phyloP scores from a whole-genome alignment of 768 basidiomycete genomes.

The Asterophora parasitica region DNA sequence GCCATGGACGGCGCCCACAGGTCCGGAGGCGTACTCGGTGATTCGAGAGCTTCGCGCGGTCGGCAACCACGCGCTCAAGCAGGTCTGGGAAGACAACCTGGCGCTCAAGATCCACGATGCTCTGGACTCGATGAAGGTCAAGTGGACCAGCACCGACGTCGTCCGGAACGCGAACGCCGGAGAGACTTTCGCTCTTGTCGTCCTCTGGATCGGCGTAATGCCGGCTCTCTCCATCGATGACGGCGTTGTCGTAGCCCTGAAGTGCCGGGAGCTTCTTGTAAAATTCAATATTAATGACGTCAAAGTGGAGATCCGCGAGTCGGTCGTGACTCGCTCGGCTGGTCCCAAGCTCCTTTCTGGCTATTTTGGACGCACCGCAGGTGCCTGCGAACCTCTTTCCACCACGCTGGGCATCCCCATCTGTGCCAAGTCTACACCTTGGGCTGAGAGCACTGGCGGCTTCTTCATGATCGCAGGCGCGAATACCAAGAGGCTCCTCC shows the following conservation, averaged over 20 bases:
- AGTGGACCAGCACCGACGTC: conserved; percentile 24
- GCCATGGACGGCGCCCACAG: conserved; percentile 1
- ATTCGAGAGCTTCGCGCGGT: conserved; percentile 1
- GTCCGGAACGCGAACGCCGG: conserved; percentile 23
- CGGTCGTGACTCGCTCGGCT: conserved; percentile 9
- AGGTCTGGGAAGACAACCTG: conserved; percentile 5
- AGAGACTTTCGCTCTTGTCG: conserved; percentile 16
- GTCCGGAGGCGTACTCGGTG: too few species aligned
- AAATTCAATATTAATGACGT: conserved; percentile 24
- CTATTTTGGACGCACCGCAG: too few species aligned
- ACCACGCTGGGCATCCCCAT: conserved; percentile 25
- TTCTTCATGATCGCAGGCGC: conserved; percentile 23
- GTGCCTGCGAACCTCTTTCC: conserved; percentile 4
- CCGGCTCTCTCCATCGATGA: conserved; percentile 24
- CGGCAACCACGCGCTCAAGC: conserved; percentile 1
- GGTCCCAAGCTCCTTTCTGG: background rate
- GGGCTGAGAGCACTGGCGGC: conserved; percentile 26
- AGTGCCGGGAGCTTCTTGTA: conserved; percentile 20
- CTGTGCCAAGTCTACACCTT: conserved; percentile 18
- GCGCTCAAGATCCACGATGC: conserved; percentile 3
- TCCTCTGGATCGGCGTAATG: conserved; percentile 30
- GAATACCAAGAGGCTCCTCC: conserved; percentile 16
- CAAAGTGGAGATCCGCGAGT: conserved; percentile 29
- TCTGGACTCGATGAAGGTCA: conserved; percentile 13
- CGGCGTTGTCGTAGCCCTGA: conserved; percentile 21